These are phyloP conservation scores for Physcomitrellopsis africana DNA, from an alignment of 225 moss, liverwort and hornwort species.

Conservation along the genomic window DNA sequence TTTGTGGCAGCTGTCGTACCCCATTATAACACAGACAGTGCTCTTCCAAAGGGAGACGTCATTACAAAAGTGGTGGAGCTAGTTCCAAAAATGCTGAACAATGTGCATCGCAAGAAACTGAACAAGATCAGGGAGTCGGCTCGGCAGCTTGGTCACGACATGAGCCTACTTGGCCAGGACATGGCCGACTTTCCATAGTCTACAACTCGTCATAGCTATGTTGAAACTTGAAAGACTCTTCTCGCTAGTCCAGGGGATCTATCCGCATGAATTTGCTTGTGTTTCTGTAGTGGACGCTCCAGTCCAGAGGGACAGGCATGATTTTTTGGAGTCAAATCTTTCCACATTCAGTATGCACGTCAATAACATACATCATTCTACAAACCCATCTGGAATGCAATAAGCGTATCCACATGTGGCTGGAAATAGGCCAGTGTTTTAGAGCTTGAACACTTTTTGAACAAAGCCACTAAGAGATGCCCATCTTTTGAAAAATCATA, in stretches of 20 bases:
- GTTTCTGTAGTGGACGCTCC: neutral
- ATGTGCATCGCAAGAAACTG: constrained; percentile 54
- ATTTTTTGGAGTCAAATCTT: neutral
- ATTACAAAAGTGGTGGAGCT: constrained; percentile 25
- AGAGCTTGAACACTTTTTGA: constrained; percentile 25
- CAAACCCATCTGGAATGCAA: constrained; percentile 12
- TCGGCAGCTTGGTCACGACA: constrained; percentile 45
- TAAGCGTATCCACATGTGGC: neutral
- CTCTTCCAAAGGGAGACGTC: constrained; percentile 35
- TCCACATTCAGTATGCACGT: constrained; percentile 8
- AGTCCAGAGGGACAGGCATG: neutral
- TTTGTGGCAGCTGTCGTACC: constrained; percentile 33
- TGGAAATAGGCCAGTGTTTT: neutral
- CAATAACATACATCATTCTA: neutral
- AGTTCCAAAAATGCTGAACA: no score
- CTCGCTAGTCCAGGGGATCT: neutral
- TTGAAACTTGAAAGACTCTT: constrained; percentile 18
- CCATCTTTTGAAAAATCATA: neutral
- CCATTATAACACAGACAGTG: constrained; percentile 18
- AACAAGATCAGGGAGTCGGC: constrained; percentile 39
- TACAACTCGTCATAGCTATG: constrained; percentile 6
- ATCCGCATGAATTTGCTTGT: neutral
- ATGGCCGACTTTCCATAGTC: constrained; percentile 48
- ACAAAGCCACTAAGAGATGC: neutral
- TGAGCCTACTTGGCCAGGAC: constrained; percentile 37